Evolutionary conservation across 2,329 filamentous ascomycete species (phyloP), one percentile per base, ranked within the genome.

Genomic region (Sporothrix euskadiensis): DNA sequence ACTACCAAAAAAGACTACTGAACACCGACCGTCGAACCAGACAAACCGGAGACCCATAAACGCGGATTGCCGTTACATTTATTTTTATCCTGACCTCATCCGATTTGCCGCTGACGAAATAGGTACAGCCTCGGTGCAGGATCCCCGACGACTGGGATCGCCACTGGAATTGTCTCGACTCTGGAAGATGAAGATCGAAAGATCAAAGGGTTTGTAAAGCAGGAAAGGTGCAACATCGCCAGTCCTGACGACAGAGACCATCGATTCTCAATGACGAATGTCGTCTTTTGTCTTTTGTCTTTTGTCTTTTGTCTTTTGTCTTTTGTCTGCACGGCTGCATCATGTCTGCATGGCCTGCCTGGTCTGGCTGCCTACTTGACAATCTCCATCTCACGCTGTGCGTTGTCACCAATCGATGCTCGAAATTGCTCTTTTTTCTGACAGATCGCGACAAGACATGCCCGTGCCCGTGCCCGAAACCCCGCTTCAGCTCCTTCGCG

Each of bases 21-120:
- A 54, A 35, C 8, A 54, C 52, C n/a, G 22, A 54, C 4, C 19
- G 52, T 22, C 8, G 19, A n/a, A 6, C 3, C n/a, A 54, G 49
- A 54, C 6, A 22, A 22, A n/a, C 6, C 22, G 35, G 65, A 49
- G 44, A 12, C 65, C 44, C 65, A 35, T 52, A 56, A 70, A 56
- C 49, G 49, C 52, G 68, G 66, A 69, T 54, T 69, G 19, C 47
- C 47, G 66, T 69, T 70, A 35, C 68, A 57, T 35, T 70, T 70
- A 39, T 56, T 71, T 44, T 44, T 59, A 41, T 54, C 49, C 52
- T 71, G 26, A 35, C 52, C 52, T 71, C 49, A 59, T 71, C 69
- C 35, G 69, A 59, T 57, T 71, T 59, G 69, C 69, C 69, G 22
- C 52, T 71, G 69, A 59, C 69, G 69, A 71, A 71, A 70, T 57